Evolutionary conservation across 495 filamentous ascomycete species (phyloP).

Genomic region (Penicillium nucicola): DNA sequence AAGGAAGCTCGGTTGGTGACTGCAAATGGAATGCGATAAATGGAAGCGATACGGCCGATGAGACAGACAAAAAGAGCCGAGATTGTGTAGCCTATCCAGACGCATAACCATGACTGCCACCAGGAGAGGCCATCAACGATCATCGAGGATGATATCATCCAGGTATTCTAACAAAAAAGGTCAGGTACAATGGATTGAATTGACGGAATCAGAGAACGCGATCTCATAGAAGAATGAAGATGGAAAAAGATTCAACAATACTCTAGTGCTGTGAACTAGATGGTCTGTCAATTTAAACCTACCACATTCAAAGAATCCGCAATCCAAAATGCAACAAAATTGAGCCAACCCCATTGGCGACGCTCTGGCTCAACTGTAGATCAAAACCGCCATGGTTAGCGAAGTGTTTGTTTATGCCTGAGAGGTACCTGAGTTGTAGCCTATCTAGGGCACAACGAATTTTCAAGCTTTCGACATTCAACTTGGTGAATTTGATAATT

Average conservation of each 20-base stretch:
- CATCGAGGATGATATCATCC: conserved; percentile 86
- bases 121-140: conserved; percentile 75
- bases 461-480: background rate
- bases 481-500: no score
- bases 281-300: conserved; percentile 17
- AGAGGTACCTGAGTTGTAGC: background rate
- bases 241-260: background rate
- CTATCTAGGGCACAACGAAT: background rate
- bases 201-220: no score
- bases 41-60: conserved; percentile 78
- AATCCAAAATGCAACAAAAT: conserved; percentile 88
- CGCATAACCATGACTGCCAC: conserved; percentile 91
- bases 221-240: conserved; percentile 3
- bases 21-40: conserved; percentile 82
- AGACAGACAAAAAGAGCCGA: conserved; percentile 67
- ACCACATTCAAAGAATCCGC: conserved; percentile 90
- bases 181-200: no score
- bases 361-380: conserved; percentile 67
- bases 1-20: conserved; percentile 70
- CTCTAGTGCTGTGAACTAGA: no score
- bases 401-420: background rate
- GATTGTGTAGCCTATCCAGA: conserved; percentile 76
- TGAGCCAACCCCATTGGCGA: conserved; percentile 81
- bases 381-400: no score
- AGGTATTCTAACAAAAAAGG: conserved; percentile 60